A percentile compares a stretch with the other conserved stretches of the same genome.
These are phyloP conservation scores for Pyrenophora seminiperda DNA, from an alignment of 2,329 filamentous ascomycete species.

Conservation along the genomic window DNA sequence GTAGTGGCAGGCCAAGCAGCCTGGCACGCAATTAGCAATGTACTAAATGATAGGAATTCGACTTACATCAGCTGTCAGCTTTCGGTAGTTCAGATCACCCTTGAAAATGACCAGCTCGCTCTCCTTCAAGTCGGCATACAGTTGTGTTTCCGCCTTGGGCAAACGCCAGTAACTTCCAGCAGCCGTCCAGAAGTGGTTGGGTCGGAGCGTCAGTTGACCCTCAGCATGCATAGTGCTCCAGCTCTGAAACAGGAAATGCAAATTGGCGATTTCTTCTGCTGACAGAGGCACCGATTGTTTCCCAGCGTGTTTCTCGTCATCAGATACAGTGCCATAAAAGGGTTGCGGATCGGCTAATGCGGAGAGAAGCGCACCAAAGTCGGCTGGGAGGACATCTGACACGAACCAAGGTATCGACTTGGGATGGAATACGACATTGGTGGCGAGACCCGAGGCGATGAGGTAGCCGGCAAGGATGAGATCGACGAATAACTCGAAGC, in stretches of 20 bases:
- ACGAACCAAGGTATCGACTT: constrained; percentile 99
- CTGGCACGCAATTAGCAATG: constrained; percentile 49
- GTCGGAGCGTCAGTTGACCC: constrained; percentile 79
- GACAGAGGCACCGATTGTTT: constrained; percentile 67
- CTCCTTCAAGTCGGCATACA: constrained; percentile 78
- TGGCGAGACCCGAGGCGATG: constrained; percentile 81
- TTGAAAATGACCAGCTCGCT: constrained; percentile 95
- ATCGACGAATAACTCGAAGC: constrained; percentile 96
- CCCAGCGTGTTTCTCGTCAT: constrained; percentile 63
- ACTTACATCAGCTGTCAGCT: constrained; percentile 85
- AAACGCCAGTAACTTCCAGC: constrained; percentile 88
- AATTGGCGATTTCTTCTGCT: constrained; percentile 67
- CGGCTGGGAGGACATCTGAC: constrained; percentile 85
- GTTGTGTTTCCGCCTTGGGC: constrained; percentile 67
- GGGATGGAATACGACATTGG: constrained; percentile 83
- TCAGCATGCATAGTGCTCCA: constrained; percentile 82
- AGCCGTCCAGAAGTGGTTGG: constrained; percentile 90
- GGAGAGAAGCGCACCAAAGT: constrained; percentile 82
- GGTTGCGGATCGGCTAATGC: constrained; percentile 75
- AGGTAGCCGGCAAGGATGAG: constrained; percentile 90
- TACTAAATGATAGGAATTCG: neutral
- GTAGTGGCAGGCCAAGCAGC: constrained; percentile 85
- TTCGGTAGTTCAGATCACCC: constrained; percentile 95
- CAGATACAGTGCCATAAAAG: constrained; percentile 78
- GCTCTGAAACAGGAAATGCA: constrained; percentile 79